Evolutionary conservation across 768 basidiomycete species (phyloP), one percentile per base, ranked within the genome.

Genomic region (Serendipita vermifera): DNA sequence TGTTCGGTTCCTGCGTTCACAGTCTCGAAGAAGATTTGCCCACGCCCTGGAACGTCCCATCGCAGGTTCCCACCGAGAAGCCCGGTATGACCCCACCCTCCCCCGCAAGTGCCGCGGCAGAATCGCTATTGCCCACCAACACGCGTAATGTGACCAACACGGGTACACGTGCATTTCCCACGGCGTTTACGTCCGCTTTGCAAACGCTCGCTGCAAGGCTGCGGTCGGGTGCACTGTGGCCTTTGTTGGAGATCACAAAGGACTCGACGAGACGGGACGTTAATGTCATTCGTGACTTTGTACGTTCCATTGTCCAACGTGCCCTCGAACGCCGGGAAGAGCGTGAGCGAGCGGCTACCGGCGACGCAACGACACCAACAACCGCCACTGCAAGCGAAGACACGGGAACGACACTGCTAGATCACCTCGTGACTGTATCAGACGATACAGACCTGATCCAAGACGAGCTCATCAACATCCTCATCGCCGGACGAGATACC

Each of bases 1-100:
- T 85, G 33, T 82, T 83, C 55, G 81, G 81, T 2, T 69, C 69
- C 53, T 77, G 76, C 60, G 77, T 82, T 2, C 66, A 81, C 57
- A 74, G 71, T 57, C 75, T 83, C 31, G 65, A 70, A 3, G 72
- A 73, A 2, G 71, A 70, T 13, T 67, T 83, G 13, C 78, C 77
- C 5, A 3, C 11, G 4, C 57, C 56, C 17, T 26, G 13, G 1
- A 40, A 9, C 9, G n/a, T n/a, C n/a, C 35, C 35, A 7, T 80
- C 77, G 57, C 79, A 80, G 0, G 46, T 57, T 56, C 55, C 53
- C 6, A 59, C 20, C n/a, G 56, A 13, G 56, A 62, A 41, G 62
- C 0, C 72, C 71, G 3, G 68, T 81, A 1, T 40, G 17, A 38
- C 36, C 36, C 71, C 77, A 1, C 77, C 79, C 60, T 78, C 80